A percentile compares a stretch with the other conserved stretches of the same genome.
These are phyloP conservation scores for Colletotrichum sublineola DNA, from an alignment of 2,329 filamentous ascomycete genomes.

Conservation along the genomic window DNA sequence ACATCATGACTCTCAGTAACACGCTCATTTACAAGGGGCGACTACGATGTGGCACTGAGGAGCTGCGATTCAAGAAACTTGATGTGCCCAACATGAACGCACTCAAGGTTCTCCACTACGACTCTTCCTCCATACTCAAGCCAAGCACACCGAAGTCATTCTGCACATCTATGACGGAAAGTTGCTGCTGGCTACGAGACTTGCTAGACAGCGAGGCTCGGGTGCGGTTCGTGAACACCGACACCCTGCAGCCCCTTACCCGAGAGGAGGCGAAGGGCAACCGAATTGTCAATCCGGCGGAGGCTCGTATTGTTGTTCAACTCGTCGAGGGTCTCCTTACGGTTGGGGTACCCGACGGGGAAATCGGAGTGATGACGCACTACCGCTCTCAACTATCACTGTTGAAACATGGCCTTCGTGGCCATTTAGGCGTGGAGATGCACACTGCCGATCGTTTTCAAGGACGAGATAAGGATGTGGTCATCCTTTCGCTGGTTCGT, in stretches of 20 bases:
- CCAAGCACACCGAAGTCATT: conserved; percentile 60
- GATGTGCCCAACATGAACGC: conserved; percentile 74
- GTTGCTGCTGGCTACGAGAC: conserved; percentile 81
- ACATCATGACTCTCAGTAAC: conserved; percentile 95
- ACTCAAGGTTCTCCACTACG: conserved; percentile 72
- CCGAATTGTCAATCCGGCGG: conserved; percentile 88
- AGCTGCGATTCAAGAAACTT: conserved; percentile 78
- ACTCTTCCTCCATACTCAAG: conserved; percentile 59
- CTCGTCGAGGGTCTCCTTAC: conserved; percentile 84
- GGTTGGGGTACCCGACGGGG: conserved; percentile 78
- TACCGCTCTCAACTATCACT: conserved; percentile 93
- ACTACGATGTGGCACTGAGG: conserved; percentile 87
- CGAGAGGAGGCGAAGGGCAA: conserved; percentile 84
- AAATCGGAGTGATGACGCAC: conserved; percentile 96
- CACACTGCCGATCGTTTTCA: conserved; percentile 98
- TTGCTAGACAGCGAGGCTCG: conserved; percentile 78
- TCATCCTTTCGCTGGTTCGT: conserved; percentile 88
- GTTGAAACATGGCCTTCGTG: conserved; percentile 79
- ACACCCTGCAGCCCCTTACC: conserved; percentile 73
- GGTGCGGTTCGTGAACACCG: conserved; percentile 91
- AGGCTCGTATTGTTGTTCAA: conserved; percentile 82
- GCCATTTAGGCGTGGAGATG: conserved; percentile 80
- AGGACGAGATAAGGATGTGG: conserved; percentile 93
- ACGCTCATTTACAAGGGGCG: conserved; percentile 92
- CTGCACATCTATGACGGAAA: conserved; percentile 65